Base-by-base conservation (phyloP, 495 filamentous ascomycete species). In the Podospora appendiculata region DNA sequence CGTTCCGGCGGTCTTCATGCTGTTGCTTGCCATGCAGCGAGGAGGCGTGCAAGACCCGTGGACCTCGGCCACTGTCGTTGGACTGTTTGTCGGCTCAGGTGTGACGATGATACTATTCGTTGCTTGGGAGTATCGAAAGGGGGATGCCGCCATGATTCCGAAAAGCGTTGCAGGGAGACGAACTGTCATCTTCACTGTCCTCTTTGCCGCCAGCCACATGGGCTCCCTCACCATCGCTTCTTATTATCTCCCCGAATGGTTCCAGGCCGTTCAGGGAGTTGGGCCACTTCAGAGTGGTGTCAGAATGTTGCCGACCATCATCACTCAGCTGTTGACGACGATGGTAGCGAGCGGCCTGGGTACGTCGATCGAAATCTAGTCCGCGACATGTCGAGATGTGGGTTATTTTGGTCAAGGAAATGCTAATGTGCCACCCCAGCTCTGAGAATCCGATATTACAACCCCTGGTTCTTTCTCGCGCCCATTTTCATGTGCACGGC, bases 211-310 rank as follows among this genome's bases (percentile, higher is more conserved):
- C 12, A 54, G 40, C 14, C 42, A 62, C 25, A 48, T 49, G 5
- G 60, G 69, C 12, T 55, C 70, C 39, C 56, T 75, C 1, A 12
- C 11, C 12, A 41, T 41, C 38, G 14, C 14, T 16, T 16, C 38
- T 16, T 82, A 78, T 54, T 80, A 79, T 41, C 64, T 85, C 3
- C 80, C 80, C 1, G 72, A 81, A 47, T 86, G 78, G 76, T 85
- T 87, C 62, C 85, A 88, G 58, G 38, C 38, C 2, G 73, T 70
- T 11, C 75, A 79, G 51, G 65, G 77, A 46, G 70, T 64, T 0
- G 66, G 14, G 12, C 38, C 38, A 12, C 11, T 12, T 16, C 3
- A 41, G 38, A 41, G 38, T 41, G 38, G 12, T 16, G 38, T 41
- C 11, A 12, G 38, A 12, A 12, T 41, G 38, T 6, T 41, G 12